Evolutionary conservation across 2,329 filamentous ascomycete genomes (phyloP), one percentile per base, ranked within the genome.

Genomic region (Colletotrichum liriopes): DNA sequence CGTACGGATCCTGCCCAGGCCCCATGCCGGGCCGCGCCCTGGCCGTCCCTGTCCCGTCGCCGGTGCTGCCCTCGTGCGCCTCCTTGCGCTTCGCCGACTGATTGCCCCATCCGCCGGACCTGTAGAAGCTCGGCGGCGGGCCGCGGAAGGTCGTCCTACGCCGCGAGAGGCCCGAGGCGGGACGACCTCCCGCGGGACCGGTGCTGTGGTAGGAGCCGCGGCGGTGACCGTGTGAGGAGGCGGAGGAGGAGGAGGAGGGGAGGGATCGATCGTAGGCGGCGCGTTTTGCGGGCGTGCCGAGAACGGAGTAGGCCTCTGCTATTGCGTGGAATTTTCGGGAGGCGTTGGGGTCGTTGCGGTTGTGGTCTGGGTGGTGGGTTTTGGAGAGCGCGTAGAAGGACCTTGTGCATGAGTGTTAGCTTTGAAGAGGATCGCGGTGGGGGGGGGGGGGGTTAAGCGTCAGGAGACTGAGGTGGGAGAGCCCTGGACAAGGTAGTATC

Each of bases 321-420:
- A 98, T 93, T 76, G 90, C 88, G 81, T 95, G 91, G 87, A 98
- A 99, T 80, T 92, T 93, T 70, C 89, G 84, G 5, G 91, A 87
- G 74, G 95, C 93, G 71, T 84, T 80, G 5, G 93, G 93, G 82
- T 98, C 93, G 76, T 89, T 80, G 72, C 88, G 94, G 86, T 98
- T 97, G 80, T 92, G 91, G 87, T 99, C 96, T 1, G 96, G 96
- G 83, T 99, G 96, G 87, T 98, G 93, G 65, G 89, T 85, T 84
- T 98, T 97, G 79, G 95, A 98, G 81, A 98, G 93, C 73, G 88
- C 84, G 87, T 98, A 98, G 89, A 98, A 99, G 76, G 90, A 90
- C 78, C 89, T 92, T 72, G 35, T 49, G 45, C 70, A 37, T 49
- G 41, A 39, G 29, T 26, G 64, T 56, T 47, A 67, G 61, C 23